phyloP scores from a whole-genome alignment of 345 rosid species.

The Citrus hindsii region DNA sequence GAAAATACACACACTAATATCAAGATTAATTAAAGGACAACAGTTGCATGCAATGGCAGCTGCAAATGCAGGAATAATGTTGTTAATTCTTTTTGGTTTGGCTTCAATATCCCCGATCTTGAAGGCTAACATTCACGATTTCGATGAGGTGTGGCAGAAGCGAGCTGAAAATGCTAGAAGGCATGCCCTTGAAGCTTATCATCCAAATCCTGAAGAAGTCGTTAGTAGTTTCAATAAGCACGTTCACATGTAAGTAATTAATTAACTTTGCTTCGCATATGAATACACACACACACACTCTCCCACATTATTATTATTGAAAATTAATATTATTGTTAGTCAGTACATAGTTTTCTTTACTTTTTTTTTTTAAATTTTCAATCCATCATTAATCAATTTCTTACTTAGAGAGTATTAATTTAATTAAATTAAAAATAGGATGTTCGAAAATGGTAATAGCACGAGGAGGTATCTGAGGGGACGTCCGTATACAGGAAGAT shows the following conservation, averaged over 20 bases:
- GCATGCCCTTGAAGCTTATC: conserved; percentile 24
- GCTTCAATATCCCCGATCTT: conserved; percentile 1
- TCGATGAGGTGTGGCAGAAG: conserved; percentile 39
- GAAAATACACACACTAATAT: not conserved
- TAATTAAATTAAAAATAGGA: not conserved
- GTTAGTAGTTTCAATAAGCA: conserved; percentile 16
- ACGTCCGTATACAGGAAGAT: conserved; percentile 6
- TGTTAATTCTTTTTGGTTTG: conserved; percentile 11
- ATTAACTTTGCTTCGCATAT: too few relatives aligned
- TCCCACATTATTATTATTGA: too few relatives aligned
- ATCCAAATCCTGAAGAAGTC: conserved; percentile 30
- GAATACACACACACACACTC: too few relatives aligned
- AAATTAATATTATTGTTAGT: too few relatives aligned
- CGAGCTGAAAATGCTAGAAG: conserved; percentile 28
- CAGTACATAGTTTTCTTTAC: too few relatives aligned
- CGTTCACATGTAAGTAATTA: conserved; percentile 21
- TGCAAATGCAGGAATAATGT: not conserved
- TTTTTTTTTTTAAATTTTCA: too few relatives aligned
- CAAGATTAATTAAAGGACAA: not conserved
- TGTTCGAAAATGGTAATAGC: conserved; percentile 9
- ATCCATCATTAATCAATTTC: too few relatives aligned
- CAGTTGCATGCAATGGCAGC: not conserved
- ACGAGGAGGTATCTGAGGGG: conserved; percentile 25
- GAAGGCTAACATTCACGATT: conserved; percentile 21
- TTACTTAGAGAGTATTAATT: too few relatives aligned